A percentile compares a stretch with the other conserved stretches of the same genome.
Conservation (phyloP, 495 filamentous ascomycete genomes). For the Podospora anserina region DNA sequence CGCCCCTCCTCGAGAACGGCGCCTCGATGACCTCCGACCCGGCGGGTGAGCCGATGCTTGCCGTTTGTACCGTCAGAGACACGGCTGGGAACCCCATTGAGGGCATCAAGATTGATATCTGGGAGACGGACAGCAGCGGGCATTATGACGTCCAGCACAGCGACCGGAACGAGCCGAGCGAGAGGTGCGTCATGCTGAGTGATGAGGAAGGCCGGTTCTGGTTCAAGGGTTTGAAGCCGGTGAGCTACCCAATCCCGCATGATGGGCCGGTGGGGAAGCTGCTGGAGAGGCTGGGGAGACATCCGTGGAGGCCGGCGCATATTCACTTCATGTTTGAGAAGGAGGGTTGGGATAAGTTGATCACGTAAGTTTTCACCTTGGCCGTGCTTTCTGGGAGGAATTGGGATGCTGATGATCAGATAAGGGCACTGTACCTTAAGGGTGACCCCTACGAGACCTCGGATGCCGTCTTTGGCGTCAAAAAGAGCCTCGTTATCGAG, state of each 20-base stretch:
- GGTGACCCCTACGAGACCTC: slow-evolving; percentile 86
- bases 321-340: slow-evolving; percentile 97
- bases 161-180: slow-evolving; percentile 67
- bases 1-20: slow-evolving; percentile 61
- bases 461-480: slow-evolving; percentile 92
- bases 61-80: slow-evolving; percentile 73
- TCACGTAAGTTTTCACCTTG: slow-evolving; percentile 62
- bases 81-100: slow-evolving; percentile 61
- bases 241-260: slow-evolving; percentile 84
- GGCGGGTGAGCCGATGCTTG: slow-evolving; percentile 67
- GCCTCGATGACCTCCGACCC: slow-evolving; percentile 68
- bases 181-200: slow-evolving; percentile 72
- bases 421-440: slow-evolving; percentile 73
- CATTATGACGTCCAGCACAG: slow-evolving; percentile 88
- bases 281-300: slow-evolving; percentile 65
- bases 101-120: slow-evolving; percentile 80
- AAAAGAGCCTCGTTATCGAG: slow-evolving; percentile 75
- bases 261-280: slow-evolving; percentile 87
- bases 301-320: slow-evolving; percentile 81
- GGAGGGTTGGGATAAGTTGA: slow-evolving; percentile 72
- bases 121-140: slow-evolving; percentile 86
- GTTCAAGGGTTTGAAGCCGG: slow-evolving; percentile 84
- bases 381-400: background rate
- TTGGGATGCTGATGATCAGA: background rate
- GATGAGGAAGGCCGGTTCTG: slow-evolving; percentile 73